Base-by-base conservation (phyloP, 2,329 filamentous ascomycete species). In the Fusarium ambrosium region DNA sequence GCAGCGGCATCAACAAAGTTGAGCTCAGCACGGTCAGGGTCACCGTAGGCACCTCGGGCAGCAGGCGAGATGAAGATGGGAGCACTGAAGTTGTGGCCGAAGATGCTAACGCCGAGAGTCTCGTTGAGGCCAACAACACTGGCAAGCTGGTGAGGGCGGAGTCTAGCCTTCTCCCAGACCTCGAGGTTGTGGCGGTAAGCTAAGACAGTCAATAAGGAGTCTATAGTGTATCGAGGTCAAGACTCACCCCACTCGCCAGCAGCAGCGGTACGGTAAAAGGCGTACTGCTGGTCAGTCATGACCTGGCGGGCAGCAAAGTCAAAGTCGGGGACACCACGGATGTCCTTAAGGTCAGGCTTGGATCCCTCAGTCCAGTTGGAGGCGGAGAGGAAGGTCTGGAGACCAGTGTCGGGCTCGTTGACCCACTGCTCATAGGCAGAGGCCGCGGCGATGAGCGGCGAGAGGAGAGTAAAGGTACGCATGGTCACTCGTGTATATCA, bases 121-220 rank as follows among this genome's bases (percentile, higher is more conserved):
- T 81, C 74, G 41, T 84, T 83, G 22, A 84, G 76, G 14, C 77
- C 76, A 10, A 75, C 77, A 48, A 87, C 83, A 65, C 62, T 74
- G 9, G 75, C 77, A 1, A 79, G 75, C n/a, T 79, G 74, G 11
- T 77, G 75, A 69, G 86, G 84, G 45, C 86, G 82, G 29, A 88
- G 79, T 45, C 83, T 82, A 62, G 84, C 85, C 68, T 86, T 85
- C 41, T 83, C 78, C 82, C 83, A 89, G 45, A 86, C 82, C 65
- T 88, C 86, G 7, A 89, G 82, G 77, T 88, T 88, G 80, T 88
- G 86, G 58, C 86, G 83, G 82, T 89, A 88, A 1, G 84, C 74
- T 73, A 7, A 14, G 5, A 24, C 41, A 45, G 34, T 32, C 6
- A 64, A 11, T 3, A 34, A 10, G 5, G 9, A 27, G 11, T 18